Conservation (phyloP, 148 eudicot genomes). For the Dysphania ambrosioides region DNA sequence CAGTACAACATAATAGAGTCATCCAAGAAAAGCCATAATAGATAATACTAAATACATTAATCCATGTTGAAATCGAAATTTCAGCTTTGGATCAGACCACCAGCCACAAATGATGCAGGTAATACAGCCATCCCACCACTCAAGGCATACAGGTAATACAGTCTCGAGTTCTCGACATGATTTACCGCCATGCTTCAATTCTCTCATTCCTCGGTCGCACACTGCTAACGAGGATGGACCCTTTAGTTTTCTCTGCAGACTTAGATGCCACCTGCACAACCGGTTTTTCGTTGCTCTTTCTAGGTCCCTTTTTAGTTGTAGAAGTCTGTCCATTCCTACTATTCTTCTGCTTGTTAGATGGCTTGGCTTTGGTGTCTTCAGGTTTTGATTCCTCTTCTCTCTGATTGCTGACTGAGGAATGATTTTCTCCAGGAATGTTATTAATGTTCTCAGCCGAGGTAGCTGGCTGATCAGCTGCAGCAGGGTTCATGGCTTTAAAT, state of each 20-base stretch:
- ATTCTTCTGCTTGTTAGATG: constrained; percentile 15
- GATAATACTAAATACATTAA: constrained; percentile 10
- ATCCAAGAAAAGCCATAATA: not conserved
- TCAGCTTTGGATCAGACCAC: constrained; percentile 4
- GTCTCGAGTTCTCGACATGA: not conserved
- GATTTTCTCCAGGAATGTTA: constrained; percentile 27
- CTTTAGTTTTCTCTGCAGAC: constrained; percentile 35
- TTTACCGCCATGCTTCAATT: constrained; percentile 65
- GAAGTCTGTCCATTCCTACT: constrained; percentile 30
- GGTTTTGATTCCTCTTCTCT: constrained; percentile 15
- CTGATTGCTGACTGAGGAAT: constrained; percentile 2
- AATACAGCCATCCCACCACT: not conserved
- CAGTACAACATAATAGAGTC: constrained; percentile 21
- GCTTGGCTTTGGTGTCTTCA: constrained; percentile 9
- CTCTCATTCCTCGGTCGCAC: constrained; percentile 40
- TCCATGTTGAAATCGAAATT: constrained; percentile 16
- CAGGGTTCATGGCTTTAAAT: constrained; percentile 10
- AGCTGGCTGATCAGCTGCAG: constrained; percentile 1
- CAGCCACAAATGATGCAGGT: not conserved
- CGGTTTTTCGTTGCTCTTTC: constrained; percentile 21
- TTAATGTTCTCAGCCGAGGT: constrained; percentile 38
- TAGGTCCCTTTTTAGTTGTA: constrained; percentile 28
- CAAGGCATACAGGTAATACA: too few relatives aligned
- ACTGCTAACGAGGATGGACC: constrained; percentile 33
- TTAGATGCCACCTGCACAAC: constrained; percentile 13